These are phyloP conservation scores for Parastagonospora avenae DNA, from an alignment of 2,329 filamentous ascomycete species.

Conservation along the genomic window DNA sequence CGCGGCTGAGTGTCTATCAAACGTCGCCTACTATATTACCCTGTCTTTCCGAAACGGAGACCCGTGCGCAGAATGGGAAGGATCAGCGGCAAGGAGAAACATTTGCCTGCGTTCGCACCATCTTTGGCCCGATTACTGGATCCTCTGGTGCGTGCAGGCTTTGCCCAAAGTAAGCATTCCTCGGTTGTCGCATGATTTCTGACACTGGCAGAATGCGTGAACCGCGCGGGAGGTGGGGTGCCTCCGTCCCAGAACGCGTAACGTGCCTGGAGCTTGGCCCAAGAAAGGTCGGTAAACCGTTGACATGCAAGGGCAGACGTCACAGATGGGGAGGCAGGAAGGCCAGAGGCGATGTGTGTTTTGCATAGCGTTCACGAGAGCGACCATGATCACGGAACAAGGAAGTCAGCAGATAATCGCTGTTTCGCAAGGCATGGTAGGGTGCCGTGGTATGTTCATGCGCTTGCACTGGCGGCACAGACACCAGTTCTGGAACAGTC, in stretches of 20 bases:
- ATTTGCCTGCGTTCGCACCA: constrained; percentile 22
- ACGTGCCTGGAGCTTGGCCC: constrained; percentile 1
- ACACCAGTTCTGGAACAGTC: background rate
- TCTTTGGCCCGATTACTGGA: constrained; percentile 20
- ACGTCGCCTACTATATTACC: constrained; percentile 9
- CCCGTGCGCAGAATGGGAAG: constrained; percentile 25
- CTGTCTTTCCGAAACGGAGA: constrained; percentile 32
- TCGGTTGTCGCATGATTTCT: constrained; percentile 20
- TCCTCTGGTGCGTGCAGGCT: constrained; percentile 7
- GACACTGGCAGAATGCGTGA: constrained; percentile 24
- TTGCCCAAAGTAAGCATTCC: constrained; percentile 21
- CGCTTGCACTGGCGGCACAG: background rate
- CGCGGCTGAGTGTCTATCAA: constrained; percentile 6
- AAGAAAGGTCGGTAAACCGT: constrained; percentile 18
- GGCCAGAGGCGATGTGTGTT: constrained; percentile 4
- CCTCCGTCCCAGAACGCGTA: constrained; percentile 2
- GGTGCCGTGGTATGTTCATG: constrained; percentile 1
- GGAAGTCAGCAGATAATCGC: constrained; percentile 4
- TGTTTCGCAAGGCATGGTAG: constrained; percentile 6
- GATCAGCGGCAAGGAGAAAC: constrained; percentile 42
- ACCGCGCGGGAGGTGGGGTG: constrained; percentile 1
- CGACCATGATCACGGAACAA: background rate
- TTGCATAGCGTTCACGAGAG: constrained; percentile 5
- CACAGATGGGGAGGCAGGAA: constrained; percentile 5
- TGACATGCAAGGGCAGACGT: constrained; percentile 26